Percentiles rank a stretch among this genome's conserved stretches.
These are phyloP conservation scores for Chaetomium sp. DNA, from an alignment of 2,329 filamentous ascomycete species.

Conservation along the genomic window DNA sequence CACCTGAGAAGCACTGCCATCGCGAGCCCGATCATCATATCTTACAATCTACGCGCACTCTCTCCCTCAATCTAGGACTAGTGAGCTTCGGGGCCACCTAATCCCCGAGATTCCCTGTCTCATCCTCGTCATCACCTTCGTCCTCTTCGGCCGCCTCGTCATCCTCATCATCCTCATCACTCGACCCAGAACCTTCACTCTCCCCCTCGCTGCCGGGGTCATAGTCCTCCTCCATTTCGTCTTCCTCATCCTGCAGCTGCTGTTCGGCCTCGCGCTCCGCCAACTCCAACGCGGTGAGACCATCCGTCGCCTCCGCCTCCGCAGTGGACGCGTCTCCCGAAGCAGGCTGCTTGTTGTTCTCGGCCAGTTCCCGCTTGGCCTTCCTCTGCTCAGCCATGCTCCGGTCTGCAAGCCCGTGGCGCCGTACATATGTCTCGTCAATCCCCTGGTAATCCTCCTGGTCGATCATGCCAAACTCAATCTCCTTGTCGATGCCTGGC, in stretches of 20 bases:
- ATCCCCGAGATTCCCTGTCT: slow-evolving; percentile 26
- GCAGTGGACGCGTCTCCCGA: slow-evolving; percentile 33
- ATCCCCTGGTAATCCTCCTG: slow-evolving; percentile 61
- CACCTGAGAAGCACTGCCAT: no score
- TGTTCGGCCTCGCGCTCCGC: slow-evolving; percentile 48
- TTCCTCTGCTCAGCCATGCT: slow-evolving; percentile 64
- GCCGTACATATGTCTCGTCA: slow-evolving; percentile 54
- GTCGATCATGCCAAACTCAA: slow-evolving; percentile 64
- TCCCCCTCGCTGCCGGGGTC: slow-evolving; percentile 56
- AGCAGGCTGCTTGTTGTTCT: slow-evolving; percentile 44
- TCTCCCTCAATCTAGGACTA: not conserved
- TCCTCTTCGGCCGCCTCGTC: slow-evolving; percentile 37
- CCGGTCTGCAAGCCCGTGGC: slow-evolving; percentile 56
- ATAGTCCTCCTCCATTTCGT: slow-evolving; percentile 61
- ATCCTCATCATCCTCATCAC: slow-evolving; percentile 46
- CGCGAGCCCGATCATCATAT: not conserved
- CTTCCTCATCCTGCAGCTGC: slow-evolving; percentile 52
- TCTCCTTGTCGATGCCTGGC: slow-evolving; percentile 43
- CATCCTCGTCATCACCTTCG: slow-evolving; percentile 36
- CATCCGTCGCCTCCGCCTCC: slow-evolving; percentile 33
- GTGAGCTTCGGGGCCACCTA: not conserved
- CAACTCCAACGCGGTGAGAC: slow-evolving; percentile 43
- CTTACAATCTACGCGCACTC: not conserved
- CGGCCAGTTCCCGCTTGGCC: slow-evolving; percentile 55
- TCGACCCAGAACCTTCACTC: slow-evolving; percentile 47